These are phyloP conservation scores for Entomortierella lignicola DNA, from an alignment of 192 early-diverging fungal species.

Conservation along the genomic window DNA sequence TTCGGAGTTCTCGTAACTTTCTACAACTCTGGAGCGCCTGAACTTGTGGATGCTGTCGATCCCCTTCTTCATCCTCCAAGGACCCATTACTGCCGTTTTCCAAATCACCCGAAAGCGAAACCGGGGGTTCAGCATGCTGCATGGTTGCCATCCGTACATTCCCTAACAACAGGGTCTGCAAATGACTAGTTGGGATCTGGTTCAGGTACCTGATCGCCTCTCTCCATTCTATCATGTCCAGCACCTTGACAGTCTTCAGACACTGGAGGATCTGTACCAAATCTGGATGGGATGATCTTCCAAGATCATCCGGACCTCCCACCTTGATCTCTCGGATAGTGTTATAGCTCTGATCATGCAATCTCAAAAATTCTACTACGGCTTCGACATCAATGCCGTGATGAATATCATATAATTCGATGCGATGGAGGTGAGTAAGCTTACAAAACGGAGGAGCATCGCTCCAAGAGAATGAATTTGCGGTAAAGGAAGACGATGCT, in stretches of 20 bases:
- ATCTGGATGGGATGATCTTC: constrained; percentile 12
- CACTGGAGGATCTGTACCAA: constrained; percentile 22
- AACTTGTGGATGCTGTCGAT: constrained; percentile 28
- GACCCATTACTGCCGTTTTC: background rate
- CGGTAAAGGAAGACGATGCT: background rate
- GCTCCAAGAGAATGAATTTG: background rate
- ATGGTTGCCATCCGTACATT: constrained; percentile 28
- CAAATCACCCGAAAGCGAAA: background rate
- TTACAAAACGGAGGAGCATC: constrained; percentile 8
- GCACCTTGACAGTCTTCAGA: constrained; percentile 14
- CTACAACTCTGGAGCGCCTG: constrained; percentile 23
- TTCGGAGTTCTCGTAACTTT: constrained; percentile 24
- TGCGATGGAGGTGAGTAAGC: constrained; percentile 12
- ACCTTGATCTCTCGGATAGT: constrained; percentile 43
- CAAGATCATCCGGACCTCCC: constrained; percentile 34
- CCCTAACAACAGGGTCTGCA: constrained; percentile 33
- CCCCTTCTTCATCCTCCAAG: background rate
- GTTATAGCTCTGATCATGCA: constrained; percentile 21
- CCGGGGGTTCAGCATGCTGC: background rate
- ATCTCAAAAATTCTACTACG: constrained; percentile 22
- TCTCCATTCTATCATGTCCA: constrained; percentile 49
- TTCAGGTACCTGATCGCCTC: constrained; percentile 35
- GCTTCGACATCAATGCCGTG: constrained; percentile 27
- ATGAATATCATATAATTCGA: constrained; percentile 38
- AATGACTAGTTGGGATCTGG: constrained; percentile 31